These are phyloP conservation scores for Kuraishia cidri DNA, from an alignment of 805 yeast genomes.

Conservation along the genomic window DNA sequence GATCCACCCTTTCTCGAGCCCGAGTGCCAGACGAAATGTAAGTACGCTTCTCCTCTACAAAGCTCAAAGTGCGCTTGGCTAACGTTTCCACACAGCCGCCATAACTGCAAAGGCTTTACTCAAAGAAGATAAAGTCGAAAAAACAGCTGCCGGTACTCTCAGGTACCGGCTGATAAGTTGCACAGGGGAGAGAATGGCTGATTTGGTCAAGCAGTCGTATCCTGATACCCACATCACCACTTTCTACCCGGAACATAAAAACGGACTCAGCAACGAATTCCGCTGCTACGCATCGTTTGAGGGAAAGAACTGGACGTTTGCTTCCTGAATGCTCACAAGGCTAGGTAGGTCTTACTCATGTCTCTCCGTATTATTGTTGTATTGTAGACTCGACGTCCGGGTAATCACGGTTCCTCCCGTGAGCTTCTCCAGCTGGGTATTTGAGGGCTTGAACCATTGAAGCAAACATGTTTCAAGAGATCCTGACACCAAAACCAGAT, in stretches of 20 bases:
- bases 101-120: constrained; percentile 55
- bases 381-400: too few relatives aligned
- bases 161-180: constrained; percentile 56
- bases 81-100: constrained; percentile 20
- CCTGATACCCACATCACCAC: constrained; percentile 57
- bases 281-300: constrained; percentile 78
- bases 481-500: too few relatives aligned
- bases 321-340: too few relatives aligned
- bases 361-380: too few relatives aligned
- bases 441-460: too few relatives aligned
- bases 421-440: too few relatives aligned
- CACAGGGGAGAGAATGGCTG: constrained; percentile 85
- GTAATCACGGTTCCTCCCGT: too few relatives aligned
- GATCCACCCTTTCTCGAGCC: constrained; percentile 87
- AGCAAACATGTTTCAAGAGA: too few relatives aligned
- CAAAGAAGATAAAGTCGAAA: constrained; percentile 24
- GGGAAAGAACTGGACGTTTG: constrained; percentile 56
- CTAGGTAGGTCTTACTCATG: too few relatives aligned
- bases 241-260: constrained; percentile 73
- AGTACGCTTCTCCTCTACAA: constrained; percentile 6
- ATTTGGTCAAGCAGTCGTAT: constrained; percentile 49
- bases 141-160: constrained; percentile 28
- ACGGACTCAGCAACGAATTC: constrained; percentile 83
- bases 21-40: constrained; percentile 68
- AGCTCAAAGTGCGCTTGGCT: not conserved